These are phyloP conservation scores for Erodium maritimum DNA, from an alignment of 345 rosid genomes.

Conservation along the genomic window DNA sequence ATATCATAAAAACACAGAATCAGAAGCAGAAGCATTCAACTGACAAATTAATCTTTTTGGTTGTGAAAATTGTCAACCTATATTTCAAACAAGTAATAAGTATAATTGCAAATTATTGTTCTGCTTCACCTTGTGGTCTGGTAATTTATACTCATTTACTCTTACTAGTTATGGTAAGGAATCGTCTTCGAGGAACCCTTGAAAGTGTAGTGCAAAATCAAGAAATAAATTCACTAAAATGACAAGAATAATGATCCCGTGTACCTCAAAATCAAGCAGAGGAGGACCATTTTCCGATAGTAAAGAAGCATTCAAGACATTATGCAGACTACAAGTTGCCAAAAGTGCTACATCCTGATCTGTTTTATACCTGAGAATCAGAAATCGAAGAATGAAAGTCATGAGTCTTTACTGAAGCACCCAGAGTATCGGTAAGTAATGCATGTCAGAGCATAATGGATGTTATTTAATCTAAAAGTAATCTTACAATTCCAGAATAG, in stretches of 20 bases:
- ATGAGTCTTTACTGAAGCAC: neutral
- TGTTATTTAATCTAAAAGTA: neutral
- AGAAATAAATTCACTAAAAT: neutral
- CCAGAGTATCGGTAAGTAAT: neutral
- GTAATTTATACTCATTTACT: conserved; percentile 3
- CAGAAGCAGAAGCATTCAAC: neutral
- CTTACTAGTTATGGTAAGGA: neutral
- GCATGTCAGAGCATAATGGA: neutral
- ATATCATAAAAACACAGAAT: neutral
- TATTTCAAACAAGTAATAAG: neutral
- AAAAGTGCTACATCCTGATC: conserved; percentile 74
- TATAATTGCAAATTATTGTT: neutral
- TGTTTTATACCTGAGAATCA: conserved; percentile 52
- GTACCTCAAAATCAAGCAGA: conserved; percentile 92
- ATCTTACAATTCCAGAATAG: conserved; percentile 82
- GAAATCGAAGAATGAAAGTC: neutral
- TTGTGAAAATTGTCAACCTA: neutral
- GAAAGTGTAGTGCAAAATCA: neutral
- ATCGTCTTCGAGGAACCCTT: neutral
- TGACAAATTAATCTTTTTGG: neutral
- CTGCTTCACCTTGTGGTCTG: neutral
- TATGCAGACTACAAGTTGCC: conserved; percentile 78
- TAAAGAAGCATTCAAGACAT: conserved; percentile 60
- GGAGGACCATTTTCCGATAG: conserved; percentile 94
- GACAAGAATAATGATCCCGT: neutral